phyloP scores from a whole-genome alignment of 2,329 filamentous ascomycete genomes.

The Colletotrichum sp. region DNA sequence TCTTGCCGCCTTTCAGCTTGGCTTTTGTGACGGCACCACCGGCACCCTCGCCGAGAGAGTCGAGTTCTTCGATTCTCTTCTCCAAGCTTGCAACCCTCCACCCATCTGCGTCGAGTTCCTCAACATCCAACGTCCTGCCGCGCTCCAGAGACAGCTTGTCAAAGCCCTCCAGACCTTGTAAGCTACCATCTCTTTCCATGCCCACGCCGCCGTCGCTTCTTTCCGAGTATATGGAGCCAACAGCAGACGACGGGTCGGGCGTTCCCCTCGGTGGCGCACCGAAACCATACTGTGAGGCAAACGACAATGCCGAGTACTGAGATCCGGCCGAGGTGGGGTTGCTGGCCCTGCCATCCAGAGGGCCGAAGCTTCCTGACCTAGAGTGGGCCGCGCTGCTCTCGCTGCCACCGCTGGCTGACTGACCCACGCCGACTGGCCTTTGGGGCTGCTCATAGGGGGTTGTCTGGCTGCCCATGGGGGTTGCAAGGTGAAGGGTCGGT shows the following conservation, averaged over 20 bases:
- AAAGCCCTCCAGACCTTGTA: constrained; percentile 77
- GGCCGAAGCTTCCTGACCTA: constrained; percentile 82
- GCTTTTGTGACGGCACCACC: constrained; percentile 94
- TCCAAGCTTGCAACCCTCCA: constrained; percentile 94
- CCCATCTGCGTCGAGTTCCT: constrained; percentile 92
- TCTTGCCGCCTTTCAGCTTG: constrained; percentile 88
- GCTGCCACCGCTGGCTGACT: constrained; percentile 77
- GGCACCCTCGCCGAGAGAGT: constrained; percentile 90
- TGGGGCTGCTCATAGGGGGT: constrained; percentile 72
- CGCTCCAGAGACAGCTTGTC: constrained; percentile 84
- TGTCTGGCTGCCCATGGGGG: constrained; percentile 82
- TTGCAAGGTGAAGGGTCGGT: constrained; percentile 84
- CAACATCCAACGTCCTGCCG: constrained; percentile 84
- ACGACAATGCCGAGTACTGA: constrained; percentile 82
- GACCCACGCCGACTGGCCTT: constrained; percentile 58
- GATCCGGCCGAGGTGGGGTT: constrained; percentile 89
- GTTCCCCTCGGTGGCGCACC: constrained; percentile 71
- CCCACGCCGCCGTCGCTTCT: constrained; percentile 74
- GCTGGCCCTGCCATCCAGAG: constrained; percentile 75
- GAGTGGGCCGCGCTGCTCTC: constrained; percentile 82
- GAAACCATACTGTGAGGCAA: constrained; percentile 75
- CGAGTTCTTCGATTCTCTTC: constrained; percentile 85
- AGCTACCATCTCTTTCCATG: constrained; percentile 85
- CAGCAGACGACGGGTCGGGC: constrained; percentile 87
- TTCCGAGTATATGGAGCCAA: constrained; percentile 84